Evolutionary conservation across 768 basidiomycete genomes (phyloP).

Genomic region (Dacryopinax spathularia): DNA sequence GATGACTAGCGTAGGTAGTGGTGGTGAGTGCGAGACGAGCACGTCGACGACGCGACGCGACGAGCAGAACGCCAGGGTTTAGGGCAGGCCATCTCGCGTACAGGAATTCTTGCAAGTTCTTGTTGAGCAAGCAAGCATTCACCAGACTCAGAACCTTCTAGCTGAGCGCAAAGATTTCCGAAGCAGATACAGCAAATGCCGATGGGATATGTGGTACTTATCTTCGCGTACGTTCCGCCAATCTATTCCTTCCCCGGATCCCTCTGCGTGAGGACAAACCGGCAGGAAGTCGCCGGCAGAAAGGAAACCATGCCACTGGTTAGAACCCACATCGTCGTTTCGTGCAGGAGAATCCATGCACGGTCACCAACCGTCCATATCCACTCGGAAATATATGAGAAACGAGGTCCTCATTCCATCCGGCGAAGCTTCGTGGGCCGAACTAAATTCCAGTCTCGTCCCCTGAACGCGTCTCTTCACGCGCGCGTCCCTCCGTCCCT

Average conservation of each 20-base stretch:
- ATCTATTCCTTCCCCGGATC: neutral
- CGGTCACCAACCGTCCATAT: too few relatives aligned
- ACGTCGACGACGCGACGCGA: neutral
- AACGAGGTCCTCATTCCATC: neutral
- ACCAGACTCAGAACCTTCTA: too few relatives aligned
- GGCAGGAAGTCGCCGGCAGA: too few relatives aligned
- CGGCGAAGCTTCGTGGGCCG: neutral
- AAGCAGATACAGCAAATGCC: too few relatives aligned
- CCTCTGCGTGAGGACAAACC: too few relatives aligned
- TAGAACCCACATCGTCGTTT: too few relatives aligned
- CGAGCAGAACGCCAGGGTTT: neutral
- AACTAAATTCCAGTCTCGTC: neutral
- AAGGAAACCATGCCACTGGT: too few relatives aligned
- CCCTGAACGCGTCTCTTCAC: neutral
- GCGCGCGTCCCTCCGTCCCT: neutral
- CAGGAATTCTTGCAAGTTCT: neutral
- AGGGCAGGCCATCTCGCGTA: neutral
- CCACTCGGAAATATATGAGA: neutral
- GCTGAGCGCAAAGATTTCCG: too few relatives aligned
- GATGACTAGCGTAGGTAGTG: neutral
- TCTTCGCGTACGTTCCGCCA: too few relatives aligned
- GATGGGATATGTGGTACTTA: too few relatives aligned
- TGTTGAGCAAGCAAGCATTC: neutral
- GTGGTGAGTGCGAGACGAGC: neutral
- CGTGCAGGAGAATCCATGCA: too few relatives aligned